Conservation (phyloP, 257 asterid genomes). For the Mitragyna speciosa region DNA sequence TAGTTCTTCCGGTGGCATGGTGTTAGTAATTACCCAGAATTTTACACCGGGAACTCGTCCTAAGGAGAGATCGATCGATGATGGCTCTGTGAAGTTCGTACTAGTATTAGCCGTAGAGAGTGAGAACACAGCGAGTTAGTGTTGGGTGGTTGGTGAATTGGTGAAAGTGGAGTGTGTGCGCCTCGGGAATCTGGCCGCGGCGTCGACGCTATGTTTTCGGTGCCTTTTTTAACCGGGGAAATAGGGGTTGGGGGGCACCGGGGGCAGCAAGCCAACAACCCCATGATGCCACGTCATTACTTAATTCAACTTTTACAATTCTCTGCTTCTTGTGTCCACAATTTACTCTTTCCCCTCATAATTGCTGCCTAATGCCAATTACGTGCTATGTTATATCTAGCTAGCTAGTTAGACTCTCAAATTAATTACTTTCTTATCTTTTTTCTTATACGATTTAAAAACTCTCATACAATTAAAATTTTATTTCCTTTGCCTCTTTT, state of each 20-base stretch:
- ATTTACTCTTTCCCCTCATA: slow-evolving; percentile 9
- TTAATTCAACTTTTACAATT: slow-evolving; percentile 16
- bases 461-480: too few species aligned
- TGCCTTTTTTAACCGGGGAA: slow-evolving; percentile 10
- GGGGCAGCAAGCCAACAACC: slow-evolving; percentile 50
- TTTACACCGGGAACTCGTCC: slow-evolving; percentile 21
- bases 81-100: neutral
- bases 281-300: slow-evolving; percentile 63
- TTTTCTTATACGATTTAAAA: too few species aligned
- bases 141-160: slow-evolving; percentile 23
- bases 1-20: slow-evolving; percentile 54
- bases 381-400: too few species aligned
- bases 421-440: too few species aligned
- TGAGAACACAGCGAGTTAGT: neutral
- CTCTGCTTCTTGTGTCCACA: slow-evolving; percentile 4
- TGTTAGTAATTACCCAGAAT: slow-evolving; percentile 46
- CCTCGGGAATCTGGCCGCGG: slow-evolving; percentile 49
- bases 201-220: slow-evolving; percentile 49
- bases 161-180: slow-evolving; percentile 17
- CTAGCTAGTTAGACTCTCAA: too few species aligned
- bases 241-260: slow-evolving; percentile 13
- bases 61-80: slow-evolving; percentile 33
- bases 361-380: neutral
- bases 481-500: too few species aligned
- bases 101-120: slow-evolving; percentile 8